Conservation (phyloP, 768 basidiomycete species). For the Pleurotus djamor region DNA sequence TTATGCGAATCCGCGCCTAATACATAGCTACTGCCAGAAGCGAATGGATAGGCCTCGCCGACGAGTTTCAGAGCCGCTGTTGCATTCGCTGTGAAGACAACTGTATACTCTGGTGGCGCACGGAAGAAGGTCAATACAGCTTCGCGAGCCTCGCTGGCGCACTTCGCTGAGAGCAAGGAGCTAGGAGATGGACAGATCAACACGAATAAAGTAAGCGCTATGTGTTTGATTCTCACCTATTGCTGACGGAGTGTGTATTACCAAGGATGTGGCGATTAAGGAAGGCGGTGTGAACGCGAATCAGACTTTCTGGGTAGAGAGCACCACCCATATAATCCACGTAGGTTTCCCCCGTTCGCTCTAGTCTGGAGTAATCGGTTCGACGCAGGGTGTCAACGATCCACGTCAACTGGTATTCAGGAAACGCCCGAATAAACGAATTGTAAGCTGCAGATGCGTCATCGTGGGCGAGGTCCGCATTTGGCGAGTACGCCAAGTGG, state of each 20-base stretch:
- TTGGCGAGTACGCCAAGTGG: slow-evolving; percentile 28
- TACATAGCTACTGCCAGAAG: slow-evolving; percentile 53
- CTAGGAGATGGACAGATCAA: slow-evolving; percentile 30
- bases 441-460: slow-evolving; percentile 16
- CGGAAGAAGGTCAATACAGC: slow-evolving; percentile 77
- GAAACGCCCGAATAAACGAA: slow-evolving; percentile 14
- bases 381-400: slow-evolving; percentile 66
- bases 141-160: slow-evolving; percentile 65
- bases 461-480: slow-evolving; percentile 11
- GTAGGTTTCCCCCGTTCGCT: slow-evolving; percentile 67
- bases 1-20: slow-evolving; percentile 82
- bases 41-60: slow-evolving; percentile 79
- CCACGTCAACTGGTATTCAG: slow-evolving; percentile 68
- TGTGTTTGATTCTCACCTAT: slow-evolving; percentile 52
- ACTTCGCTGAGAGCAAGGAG: slow-evolving; percentile 66
- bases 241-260: slow-evolving; percentile 83
- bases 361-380: slow-evolving; percentile 59
- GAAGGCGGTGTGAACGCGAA: slow-evolving; percentile 69
- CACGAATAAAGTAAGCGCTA: neutral
- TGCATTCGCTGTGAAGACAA: slow-evolving; percentile 81
- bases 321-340: slow-evolving; percentile 88
- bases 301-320: slow-evolving; percentile 75
- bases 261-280: slow-evolving; percentile 67
- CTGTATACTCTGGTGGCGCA: slow-evolving; percentile 74
- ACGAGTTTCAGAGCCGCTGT: slow-evolving; percentile 79